phyloP scores from a whole-genome alignment of 2,329 filamentous ascomycete genomes.

The Arthrobotrys sinensis region DNA sequence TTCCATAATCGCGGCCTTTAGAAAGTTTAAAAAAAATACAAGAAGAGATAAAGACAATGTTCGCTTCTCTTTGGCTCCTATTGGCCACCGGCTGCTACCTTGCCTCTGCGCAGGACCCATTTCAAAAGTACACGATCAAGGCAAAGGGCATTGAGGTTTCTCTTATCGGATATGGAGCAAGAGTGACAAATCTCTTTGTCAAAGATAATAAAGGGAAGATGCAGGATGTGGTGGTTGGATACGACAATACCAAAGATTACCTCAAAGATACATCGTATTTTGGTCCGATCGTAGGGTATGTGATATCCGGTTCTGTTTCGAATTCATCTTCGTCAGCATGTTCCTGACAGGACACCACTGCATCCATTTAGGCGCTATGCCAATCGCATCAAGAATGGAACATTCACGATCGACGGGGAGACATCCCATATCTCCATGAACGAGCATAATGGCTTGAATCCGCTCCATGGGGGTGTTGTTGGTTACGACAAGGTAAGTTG shows the following conservation, averaged over 20 bases:
- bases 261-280: conserved; percentile 69
- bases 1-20: not conserved
- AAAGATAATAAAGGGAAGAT: conserved; percentile 78
- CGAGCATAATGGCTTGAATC: conserved; percentile 70
- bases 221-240: conserved; percentile 81
- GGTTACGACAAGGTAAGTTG: conserved; percentile 67
- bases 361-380: conserved; percentile 76
- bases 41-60: not conserved
- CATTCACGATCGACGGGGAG: conserved; percentile 77
- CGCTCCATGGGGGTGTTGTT: conserved; percentile 70
- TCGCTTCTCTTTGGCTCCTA: conserved; percentile 21
- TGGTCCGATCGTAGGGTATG: conserved; percentile 44
- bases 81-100: conserved; percentile 15
- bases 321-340: not conserved
- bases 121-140: conserved; percentile 41
- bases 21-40: not conserved
- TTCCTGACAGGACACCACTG: conserved; percentile 1
- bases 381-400: conserved; percentile 84
- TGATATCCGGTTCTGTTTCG: not conserved
- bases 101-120: conserved; percentile 42
- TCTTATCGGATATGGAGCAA: conserved; percentile 82
- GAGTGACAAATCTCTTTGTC: conserved; percentile 80
- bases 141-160: conserved; percentile 46
- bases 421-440: conserved; percentile 76
- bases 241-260: conserved; percentile 83